Base-by-base conservation (phyloP, 164 flowering plant species). In the Tetracentron sinense region DNA sequence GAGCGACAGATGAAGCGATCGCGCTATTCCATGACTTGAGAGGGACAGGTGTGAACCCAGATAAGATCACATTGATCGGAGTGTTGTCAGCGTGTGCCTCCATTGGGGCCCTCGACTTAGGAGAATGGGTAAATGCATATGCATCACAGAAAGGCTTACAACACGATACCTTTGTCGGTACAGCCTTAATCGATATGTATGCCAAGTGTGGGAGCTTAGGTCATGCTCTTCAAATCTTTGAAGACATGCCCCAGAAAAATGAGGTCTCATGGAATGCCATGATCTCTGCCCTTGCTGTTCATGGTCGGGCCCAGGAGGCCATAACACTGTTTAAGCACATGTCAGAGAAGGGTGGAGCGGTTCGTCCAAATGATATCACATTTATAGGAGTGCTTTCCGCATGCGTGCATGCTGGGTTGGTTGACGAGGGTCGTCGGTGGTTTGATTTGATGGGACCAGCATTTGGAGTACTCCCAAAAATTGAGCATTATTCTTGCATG, bases 401-500 rank as follows among this genome's bases (percentile, higher is more conserved):
- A 3, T 85, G 89, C 47, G 85, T 85, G 35, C 89, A 85, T 74
- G 84, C 72, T 46, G 89, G 87, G 27, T 58, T 85, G 69, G 85
- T 85, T n/a, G 77, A 75, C 56, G 84, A 85, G 61, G 89, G 89
- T 11, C 71, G 63, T 26, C 66, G 56, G n/a, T 70, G 76, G 50
- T 85, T 79, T 74, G 19, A 66, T 49, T 44, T 67, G 56, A 82
- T 85, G 87, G 63, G 68, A 17, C 67, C 79, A 0, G 66, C 66
- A 4, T 83, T 76, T 61, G 79, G 77, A 27, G 52, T 88, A 73
- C 78, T 64, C 49, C 91, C 94, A 6, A 84, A 83, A 74, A 73
- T 85, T 56, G 89, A 82, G 79, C 89, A 85, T 64, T 78, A 72
- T 54, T 81, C 90, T 54, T 83, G 87, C 78, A 78, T 86, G 86